These are phyloP conservation scores for Phytophthora constricta DNA, from an alignment of 352 stramenopile genomes.

Conservation along the genomic window DNA sequence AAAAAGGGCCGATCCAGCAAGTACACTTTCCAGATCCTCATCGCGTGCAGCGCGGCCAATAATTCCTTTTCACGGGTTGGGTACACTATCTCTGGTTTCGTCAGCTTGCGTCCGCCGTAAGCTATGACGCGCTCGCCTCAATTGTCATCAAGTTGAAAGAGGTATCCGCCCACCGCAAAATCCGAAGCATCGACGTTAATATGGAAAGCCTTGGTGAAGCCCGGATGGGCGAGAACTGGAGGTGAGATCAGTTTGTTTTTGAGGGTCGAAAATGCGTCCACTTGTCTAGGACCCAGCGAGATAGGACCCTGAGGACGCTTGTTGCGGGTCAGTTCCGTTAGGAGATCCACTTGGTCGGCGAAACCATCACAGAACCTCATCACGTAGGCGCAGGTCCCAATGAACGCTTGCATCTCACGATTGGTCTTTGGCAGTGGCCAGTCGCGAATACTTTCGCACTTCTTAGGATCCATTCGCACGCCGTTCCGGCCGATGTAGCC, in stretches of 20 bases:
- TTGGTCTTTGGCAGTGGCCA: slow-evolving; percentile 22
- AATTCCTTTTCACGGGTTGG: slow-evolving; percentile 10
- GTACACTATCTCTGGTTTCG: slow-evolving; percentile 15
- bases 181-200: slow-evolving; percentile 14
- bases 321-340: neutral
- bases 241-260: slow-evolving; percentile 2
- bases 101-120: slow-evolving; percentile 18
- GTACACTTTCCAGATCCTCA: slow-evolving; percentile 14
- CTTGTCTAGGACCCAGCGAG: neutral
- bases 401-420: slow-evolving; percentile 18
- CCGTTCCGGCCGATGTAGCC: slow-evolving; percentile 11
- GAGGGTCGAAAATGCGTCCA: neutral
- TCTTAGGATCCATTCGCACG: slow-evolving; percentile 20
- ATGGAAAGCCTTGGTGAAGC: slow-evolving; percentile 7
- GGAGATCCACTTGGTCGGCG: neutral
- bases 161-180: slow-evolving; percentile 16
- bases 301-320: neutral
- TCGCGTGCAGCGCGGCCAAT: slow-evolving; percentile 11
- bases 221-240: slow-evolving; percentile 3
- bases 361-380: slow-evolving; percentile 15
- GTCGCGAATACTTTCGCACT: slow-evolving; percentile 9
- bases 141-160: slow-evolving; percentile 9
- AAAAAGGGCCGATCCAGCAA: slow-evolving; percentile 1
- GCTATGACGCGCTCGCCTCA: slow-evolving; percentile 7
- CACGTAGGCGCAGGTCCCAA: slow-evolving; percentile 21